Base-by-base conservation (phyloP, 2,329 filamentous ascomycete genomes). In the Aureobasidium leucospermi region DNA sequence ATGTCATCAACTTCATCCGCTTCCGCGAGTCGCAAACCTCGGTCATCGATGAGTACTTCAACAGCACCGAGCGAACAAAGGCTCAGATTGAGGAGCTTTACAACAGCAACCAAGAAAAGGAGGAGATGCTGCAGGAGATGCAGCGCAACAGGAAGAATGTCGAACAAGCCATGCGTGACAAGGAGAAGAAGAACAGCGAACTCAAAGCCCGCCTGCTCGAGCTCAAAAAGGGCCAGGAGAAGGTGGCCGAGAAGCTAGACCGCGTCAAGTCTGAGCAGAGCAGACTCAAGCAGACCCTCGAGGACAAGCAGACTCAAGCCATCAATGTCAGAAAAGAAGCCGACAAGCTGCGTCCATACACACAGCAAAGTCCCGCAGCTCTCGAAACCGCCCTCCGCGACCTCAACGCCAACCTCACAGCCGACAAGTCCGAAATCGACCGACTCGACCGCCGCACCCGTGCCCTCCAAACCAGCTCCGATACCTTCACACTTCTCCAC, bases 1-100 rank as follows among this genome's bases (percentile, higher is more conserved):
- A 96, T 74, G 84, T 97, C 64, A 99, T 99, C 79, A 99, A 99
- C 76, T 99, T 99, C 74, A 92, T 97, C 66, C 86, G 94, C 57
- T 99, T 97, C 76, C 88, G 94, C 67, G 92, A 96, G 76, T 91
- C 88, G 63, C 93, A 97, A 74, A 95, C 91, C 1, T 79, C 80
- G 41, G 85, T 94, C 32, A 96, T 97, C 64, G 92, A 96, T 71
- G 85, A 95, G 71, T 89, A 97, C 75, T 94, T 94, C 77, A 94
- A 96, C 78, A 92, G 90, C 68, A 84, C 89, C 11, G 90, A 96
- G 74, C 84, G 83, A 61, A 92, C 89, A 1, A 96, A 96, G 75
- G 79, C 86, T 56, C 85, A 88, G 63, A 96, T 97, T 68, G 93
- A 97, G 74, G 82, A 86, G 19, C 79, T 97, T 9, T 92, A 92